Conservation (phyloP, 2,329 filamentous ascomycete genomes). For the Xylariaceae sp. region DNA sequence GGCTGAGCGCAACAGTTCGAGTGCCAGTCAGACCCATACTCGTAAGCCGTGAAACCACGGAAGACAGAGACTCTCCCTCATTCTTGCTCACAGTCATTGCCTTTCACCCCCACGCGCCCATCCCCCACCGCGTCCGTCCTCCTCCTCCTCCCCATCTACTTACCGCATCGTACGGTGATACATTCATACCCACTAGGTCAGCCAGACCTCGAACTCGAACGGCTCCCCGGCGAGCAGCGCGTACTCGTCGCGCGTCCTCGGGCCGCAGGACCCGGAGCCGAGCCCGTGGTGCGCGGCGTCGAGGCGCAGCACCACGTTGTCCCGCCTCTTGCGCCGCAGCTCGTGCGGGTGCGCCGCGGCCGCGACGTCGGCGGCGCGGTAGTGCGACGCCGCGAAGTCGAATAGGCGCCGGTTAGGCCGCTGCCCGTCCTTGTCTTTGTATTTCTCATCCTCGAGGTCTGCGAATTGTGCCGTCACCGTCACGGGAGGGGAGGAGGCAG, state of each 20-base stretch:
- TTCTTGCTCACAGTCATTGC: too few species aligned
- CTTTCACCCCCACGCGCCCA: too few species aligned
- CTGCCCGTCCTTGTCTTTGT: slow-evolving; percentile 24
- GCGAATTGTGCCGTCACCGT: slow-evolving; percentile 21
- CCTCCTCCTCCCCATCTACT: too few species aligned
- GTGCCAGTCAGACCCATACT: too few species aligned
- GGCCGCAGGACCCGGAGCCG: slow-evolving; percentile 57
- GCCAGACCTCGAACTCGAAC: slow-evolving; percentile 34
- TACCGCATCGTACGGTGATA: too few species aligned
- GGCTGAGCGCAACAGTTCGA: too few species aligned
- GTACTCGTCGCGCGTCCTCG: slow-evolving; percentile 43
- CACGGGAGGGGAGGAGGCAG: too few species aligned
- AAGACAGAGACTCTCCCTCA: too few species aligned
- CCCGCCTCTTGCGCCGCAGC: slow-evolving; percentile 42
- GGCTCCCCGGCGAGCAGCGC: slow-evolving; percentile 31
- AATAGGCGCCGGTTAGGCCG: slow-evolving; percentile 34
- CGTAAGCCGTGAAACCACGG: too few species aligned
- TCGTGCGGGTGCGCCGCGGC: slow-evolving; percentile 57
- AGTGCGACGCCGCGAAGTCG: slow-evolving; percentile 50
- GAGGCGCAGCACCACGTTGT: slow-evolving; percentile 48
- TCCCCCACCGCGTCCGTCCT: too few species aligned
- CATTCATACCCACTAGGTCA: slow-evolving; percentile 26
- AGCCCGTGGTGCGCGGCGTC: slow-evolving; percentile 56
- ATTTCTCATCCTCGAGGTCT: slow-evolving; percentile 14
- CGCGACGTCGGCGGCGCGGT: slow-evolving; percentile 45